Conservation (phyloP, 495 filamentous ascomycete genomes). For the Neurospora discreta region DNA sequence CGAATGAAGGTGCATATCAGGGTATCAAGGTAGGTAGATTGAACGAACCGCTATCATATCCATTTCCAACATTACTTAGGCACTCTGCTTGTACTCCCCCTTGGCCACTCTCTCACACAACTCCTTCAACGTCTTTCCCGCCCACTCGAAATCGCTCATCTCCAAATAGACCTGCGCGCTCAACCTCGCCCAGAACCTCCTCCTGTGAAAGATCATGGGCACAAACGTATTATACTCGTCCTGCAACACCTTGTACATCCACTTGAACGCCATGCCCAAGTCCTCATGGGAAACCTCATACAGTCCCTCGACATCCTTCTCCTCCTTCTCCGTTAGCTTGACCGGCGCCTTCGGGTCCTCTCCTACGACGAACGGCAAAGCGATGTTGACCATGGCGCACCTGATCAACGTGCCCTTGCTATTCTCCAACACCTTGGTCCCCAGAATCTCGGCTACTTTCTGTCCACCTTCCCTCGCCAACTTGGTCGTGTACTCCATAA, state of each 20-base stretch:
- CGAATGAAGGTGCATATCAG: background rate
- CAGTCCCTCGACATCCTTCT: constrained; percentile 15
- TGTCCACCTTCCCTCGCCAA: constrained; percentile 52
- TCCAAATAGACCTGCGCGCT: constrained; percentile 77
- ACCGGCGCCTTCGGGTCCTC: constrained; percentile 7
- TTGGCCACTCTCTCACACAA: constrained; percentile 48
- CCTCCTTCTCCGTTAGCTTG: background rate
- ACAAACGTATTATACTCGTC: constrained; percentile 61
- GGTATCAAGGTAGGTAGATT: background rate
- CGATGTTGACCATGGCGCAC: constrained; percentile 55
- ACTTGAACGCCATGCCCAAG: constrained; percentile 32
- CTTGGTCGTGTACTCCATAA: constrained; percentile 44
- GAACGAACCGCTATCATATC: background rate
- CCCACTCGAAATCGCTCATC: constrained; percentile 65
- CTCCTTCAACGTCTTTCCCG: constrained; percentile 45
- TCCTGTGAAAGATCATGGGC: constrained; percentile 46
- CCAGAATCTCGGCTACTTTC: constrained; percentile 47
- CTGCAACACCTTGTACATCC: constrained; percentile 45
- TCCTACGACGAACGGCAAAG: constrained; percentile 47
- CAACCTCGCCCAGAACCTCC: constrained; percentile 55
- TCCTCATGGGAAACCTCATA: constrained; percentile 24
- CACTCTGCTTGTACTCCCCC: constrained; percentile 35
- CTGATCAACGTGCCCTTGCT: constrained; percentile 30
- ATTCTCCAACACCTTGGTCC: constrained; percentile 61
- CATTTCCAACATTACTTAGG: background rate